These are phyloP conservation scores for Isochrysis galbana DNA, from an alignment of 78 protist genomes.

Conservation along the genomic window DNA sequence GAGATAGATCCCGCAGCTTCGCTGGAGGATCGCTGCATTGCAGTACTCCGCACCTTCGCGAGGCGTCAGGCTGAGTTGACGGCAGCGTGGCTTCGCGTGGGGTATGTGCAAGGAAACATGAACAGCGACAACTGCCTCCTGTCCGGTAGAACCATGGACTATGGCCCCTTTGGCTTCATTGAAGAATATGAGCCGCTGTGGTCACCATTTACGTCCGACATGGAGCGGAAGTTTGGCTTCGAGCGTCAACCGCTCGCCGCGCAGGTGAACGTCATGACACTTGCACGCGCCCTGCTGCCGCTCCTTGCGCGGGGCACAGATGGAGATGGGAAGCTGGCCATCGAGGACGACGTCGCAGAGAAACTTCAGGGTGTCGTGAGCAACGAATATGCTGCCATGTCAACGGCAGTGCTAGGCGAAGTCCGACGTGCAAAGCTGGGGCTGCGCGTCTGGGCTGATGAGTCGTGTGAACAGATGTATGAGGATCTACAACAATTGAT, in stretches of 20 bases:
- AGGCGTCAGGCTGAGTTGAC: conserved; percentile 22
- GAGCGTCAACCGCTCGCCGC: conserved; percentile 27
- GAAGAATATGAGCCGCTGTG: conserved; percentile 4
- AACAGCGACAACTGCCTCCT: conserved; percentile 26
- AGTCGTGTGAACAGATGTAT: not conserved
- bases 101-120: conserved; percentile 42
- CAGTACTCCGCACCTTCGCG: not conserved
- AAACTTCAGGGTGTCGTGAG: not conserved
- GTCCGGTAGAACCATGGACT: conserved; percentile 29
- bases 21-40: not conserved
- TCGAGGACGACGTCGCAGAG: not conserved
- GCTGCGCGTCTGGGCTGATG: too few species aligned
- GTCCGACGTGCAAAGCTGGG: conserved; percentile 33
- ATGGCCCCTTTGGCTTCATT: conserved; percentile 25
- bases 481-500: not conserved
- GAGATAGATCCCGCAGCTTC: not conserved
- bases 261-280: conserved; percentile 26
- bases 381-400: not conserved
- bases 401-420: not conserved
- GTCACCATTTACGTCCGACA: conserved; percentile 17
- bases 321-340: not conserved
- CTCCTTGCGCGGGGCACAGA: not conserved
- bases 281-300: not conserved
- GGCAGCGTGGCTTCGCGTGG: conserved; percentile 44
- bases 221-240: conserved; percentile 33